phyloP scores from a whole-genome alignment of 345 rosid genomes.

The Hibiscus syriacus region DNA sequence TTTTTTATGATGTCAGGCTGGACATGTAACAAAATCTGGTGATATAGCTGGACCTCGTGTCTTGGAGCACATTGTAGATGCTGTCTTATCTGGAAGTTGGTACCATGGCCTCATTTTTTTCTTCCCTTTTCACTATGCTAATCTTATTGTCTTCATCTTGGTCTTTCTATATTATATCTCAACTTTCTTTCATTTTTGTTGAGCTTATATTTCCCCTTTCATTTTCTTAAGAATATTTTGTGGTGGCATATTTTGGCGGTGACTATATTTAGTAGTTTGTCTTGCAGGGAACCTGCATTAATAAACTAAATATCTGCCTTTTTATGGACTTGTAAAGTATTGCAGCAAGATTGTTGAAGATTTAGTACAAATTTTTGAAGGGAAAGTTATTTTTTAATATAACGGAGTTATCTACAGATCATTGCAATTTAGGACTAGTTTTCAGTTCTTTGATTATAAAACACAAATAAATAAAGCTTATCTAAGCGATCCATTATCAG shows the following conservation, averaged over 20 bases:
- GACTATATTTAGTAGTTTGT: background rate
- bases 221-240: background rate
- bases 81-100: constrained; percentile 85
- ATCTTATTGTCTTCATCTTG: background rate
- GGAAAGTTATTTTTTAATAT: background rate
- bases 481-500: background rate
- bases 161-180: background rate
- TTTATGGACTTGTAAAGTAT: background rate
- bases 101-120: constrained; percentile 20
- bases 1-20: constrained; percentile 43
- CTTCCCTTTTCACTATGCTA: constrained; percentile 12
- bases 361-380: background rate
- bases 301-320: background rate
- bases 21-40: constrained; percentile 88
- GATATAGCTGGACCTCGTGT: constrained; percentile 97
- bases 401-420: background rate
- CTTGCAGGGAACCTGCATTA: background rate
- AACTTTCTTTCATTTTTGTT: background rate
- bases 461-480: background rate
- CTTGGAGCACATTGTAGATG: constrained; percentile 98
- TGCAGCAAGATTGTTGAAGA: no score
- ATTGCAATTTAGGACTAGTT: background rate
- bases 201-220: background rate
- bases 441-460: background rate
- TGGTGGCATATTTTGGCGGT: background rate